These are phyloP conservation scores for Pelargonium fulgidum DNA, from an alignment of 441 rosid species.

Conservation along the genomic window DNA sequence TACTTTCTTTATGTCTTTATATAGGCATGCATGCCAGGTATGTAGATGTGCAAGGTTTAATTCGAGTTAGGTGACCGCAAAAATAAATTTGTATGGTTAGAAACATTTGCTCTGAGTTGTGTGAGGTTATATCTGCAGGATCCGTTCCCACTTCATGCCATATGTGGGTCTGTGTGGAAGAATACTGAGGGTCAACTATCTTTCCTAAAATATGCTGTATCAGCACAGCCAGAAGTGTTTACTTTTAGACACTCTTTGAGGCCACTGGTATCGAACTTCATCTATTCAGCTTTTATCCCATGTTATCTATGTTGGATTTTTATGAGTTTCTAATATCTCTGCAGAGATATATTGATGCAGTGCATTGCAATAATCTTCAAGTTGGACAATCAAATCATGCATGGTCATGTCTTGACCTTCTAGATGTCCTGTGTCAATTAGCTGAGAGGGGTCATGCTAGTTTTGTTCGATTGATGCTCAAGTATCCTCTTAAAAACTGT, in stretches of 20 bases:
- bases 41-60: not conserved
- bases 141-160: slow-evolving; percentile 79
- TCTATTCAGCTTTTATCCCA: slow-evolving; percentile 15
- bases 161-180: slow-evolving; percentile 80
- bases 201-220: slow-evolving; percentile 70
- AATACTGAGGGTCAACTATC: slow-evolving; percentile 86
- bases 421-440: slow-evolving; percentile 79
- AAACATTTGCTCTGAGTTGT: slow-evolving; percentile 13
- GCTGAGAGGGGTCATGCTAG: slow-evolving; percentile 81
- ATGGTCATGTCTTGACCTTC: slow-evolving; percentile 89
- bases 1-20: slow-evolving; percentile 69
- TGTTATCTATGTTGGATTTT: slow-evolving; percentile 15
- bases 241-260: slow-evolving; percentile 76
- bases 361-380: slow-evolving; percentile 64
- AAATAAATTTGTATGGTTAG: not conserved
- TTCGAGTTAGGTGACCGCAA: not conserved
- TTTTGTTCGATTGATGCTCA: slow-evolving; percentile 56
- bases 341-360: slow-evolving; percentile 65
- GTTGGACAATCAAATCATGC: slow-evolving; percentile 68
- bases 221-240: slow-evolving; percentile 80
- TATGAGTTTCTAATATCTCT: slow-evolving; percentile 22
- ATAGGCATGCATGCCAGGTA: slow-evolving; percentile 82
- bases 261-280: slow-evolving; percentile 60
- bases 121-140: slow-evolving; percentile 46
- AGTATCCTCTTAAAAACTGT: slow-evolving; percentile 78